Conservation (phyloP, 257 asterid genomes). For the Solanum pennellii region DNA sequence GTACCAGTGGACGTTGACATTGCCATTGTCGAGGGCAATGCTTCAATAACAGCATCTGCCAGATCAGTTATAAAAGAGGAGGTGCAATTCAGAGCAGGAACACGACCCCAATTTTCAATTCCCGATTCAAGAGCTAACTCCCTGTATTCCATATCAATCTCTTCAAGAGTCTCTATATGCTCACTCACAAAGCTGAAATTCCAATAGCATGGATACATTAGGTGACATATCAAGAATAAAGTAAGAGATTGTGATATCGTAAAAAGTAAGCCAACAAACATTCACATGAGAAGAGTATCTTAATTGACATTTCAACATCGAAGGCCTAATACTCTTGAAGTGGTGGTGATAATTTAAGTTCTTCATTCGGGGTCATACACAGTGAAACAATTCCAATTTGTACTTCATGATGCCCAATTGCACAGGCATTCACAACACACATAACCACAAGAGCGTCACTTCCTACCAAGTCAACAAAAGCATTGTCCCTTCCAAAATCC, state of each 20-base stretch:
- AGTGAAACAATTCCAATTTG: no score
- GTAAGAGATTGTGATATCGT: not conserved
- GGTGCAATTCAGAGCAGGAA: slow-evolving; percentile 90
- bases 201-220: not conserved
- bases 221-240: not conserved
- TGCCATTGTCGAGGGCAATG: slow-evolving; percentile 68
- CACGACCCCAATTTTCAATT: slow-evolving; percentile 88
- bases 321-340: no score
- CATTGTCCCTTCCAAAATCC: not conserved
- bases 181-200: slow-evolving; percentile 87
- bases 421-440: no score
- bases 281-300: not conserved
- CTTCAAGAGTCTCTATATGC: slow-evolving; percentile 98
- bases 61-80: slow-evolving; percentile 72
- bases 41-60: slow-evolving; percentile 90
- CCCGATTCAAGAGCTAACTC: slow-evolving; percentile 86
- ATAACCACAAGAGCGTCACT: not conserved
- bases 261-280: not conserved
- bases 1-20: slow-evolving; percentile 26
- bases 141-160: slow-evolving; percentile 91
- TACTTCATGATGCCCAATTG: no score
- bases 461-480: not conserved
- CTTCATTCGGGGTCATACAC: no score
- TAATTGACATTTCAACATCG: no score
- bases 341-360: no score